phyloP scores from a whole-genome alignment of 768 basidiomycete species.

The Kondoa subrosea region DNA sequence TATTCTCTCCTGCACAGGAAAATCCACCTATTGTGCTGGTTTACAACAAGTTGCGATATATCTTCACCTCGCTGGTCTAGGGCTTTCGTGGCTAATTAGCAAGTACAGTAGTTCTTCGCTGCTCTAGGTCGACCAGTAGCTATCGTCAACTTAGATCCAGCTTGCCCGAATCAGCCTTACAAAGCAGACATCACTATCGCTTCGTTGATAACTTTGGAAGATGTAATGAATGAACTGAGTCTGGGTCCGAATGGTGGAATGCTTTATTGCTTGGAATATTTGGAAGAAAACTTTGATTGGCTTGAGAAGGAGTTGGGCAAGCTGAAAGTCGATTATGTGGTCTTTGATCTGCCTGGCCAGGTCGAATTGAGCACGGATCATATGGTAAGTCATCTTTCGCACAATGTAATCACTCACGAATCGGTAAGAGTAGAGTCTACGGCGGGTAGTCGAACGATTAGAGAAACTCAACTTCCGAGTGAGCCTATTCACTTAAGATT shows the following conservation, averaged over 20 bases:
- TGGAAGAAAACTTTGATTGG: constrained; percentile 81
- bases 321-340: constrained; percentile 70
- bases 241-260: constrained; percentile 93
- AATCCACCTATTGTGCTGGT: constrained; percentile 37
- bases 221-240: constrained; percentile 65
- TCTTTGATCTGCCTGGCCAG: constrained; percentile 94
- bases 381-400: constrained; percentile 12
- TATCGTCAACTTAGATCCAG: constrained; percentile 89
- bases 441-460: constrained; percentile 54
- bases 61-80: background rate
- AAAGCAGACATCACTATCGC: constrained; percentile 76
- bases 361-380: constrained; percentile 96
- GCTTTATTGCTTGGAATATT: constrained; percentile 90
- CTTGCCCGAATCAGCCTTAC: constrained; percentile 75
- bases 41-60: constrained; percentile 32
- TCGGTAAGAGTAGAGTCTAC: constrained; percentile 52
- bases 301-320: constrained; percentile 38
- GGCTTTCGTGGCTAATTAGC: background rate
- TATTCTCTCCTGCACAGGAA: constrained; percentile 34
- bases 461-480: constrained; percentile 69
- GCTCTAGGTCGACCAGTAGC: constrained; percentile 72
- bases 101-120: constrained; percentile 45
- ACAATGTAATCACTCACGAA: background rate
- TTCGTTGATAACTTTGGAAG: constrained; percentile 65
- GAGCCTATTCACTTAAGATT: constrained; percentile 33